Base-by-base conservation (phyloP, 2,329 filamentous ascomycete genomes). In the Purpureocillium lavendulum region DNA sequence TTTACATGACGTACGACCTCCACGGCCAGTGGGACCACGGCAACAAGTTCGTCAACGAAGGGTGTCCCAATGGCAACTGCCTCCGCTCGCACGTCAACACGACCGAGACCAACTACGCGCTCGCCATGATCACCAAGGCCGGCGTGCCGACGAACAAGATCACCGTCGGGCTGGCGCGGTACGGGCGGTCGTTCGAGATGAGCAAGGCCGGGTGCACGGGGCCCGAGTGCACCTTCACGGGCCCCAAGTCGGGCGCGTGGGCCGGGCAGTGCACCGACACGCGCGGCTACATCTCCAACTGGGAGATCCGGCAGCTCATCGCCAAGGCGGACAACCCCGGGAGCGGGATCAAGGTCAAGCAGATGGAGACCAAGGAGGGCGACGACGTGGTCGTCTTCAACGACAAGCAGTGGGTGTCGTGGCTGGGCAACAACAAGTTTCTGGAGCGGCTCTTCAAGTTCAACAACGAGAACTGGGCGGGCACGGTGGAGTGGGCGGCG, bases 1-100 rank as follows among this genome's bases (percentile, higher is more conserved):
- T 62, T 11, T 61, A 51, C 21, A 62, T 61, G 54, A 58, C 57
- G 3, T 62, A 61, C 12, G 57, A 62, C 33, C 39, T 61, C 0
- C 58, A 61, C n/a, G 58, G 58, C 2, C 49, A 58, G 40, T 59
- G 52, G 29, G 29, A 30, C n/a, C 6, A 13, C 29, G 29, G 29
- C n/a, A 30, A 30, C 12, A 5, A 7, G 13, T 30, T 6, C 7
- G 6, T 4, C 6, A 7, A 13, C 7, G 29, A 30, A 7, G 29
- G 29, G 7, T 30, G 29, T 14, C 29, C 29, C 11, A 14, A 6
- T 30, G 29, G 29, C 11, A 13, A 13, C 13, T 30, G 29, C 12
- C 29, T 30, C 4, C 11, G 29, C 5, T 7, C 7, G 51, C 29
- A 30, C 12, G n/a, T 30, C 29, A 30, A 30, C 13, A 6, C 13